Base-by-base conservation (phyloP, 257 asterid species). In the Catharanthus roseus region DNA sequence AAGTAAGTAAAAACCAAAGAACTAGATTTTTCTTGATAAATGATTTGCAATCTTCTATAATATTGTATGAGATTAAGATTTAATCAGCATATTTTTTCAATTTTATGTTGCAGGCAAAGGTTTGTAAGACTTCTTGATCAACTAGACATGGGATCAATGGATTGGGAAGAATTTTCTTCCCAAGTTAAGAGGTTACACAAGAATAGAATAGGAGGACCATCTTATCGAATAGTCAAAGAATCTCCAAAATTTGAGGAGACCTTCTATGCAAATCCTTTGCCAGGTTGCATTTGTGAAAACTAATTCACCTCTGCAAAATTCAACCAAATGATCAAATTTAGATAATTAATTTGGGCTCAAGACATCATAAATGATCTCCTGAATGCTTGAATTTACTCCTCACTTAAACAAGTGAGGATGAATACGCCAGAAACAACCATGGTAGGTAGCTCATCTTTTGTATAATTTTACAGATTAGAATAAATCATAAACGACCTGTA, bases 181-280 rank as follows among this genome's bases (percentile, higher is more conserved):
- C 28, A 69, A 36, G 77, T 79, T 3, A 74, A 64, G 77, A 24
- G 57, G 4, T n/a, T 71, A 65, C 86, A 82, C n/a, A 61, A 57
- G 77, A 72, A 77, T 55, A 79, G 86, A 65, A 74, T 74, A 6
- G 84, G 82, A 72, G 80, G 53, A 23, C 86, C 84, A 34, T 70
- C 58, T 31, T 69, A 58, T 21, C 67, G 86, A 79, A 77, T 54
- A 57, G 76, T 77, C 50, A 77, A 57, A 55, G 39, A 49, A 33
- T 45, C 72, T 63, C 72, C 79, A 31, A 82, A 67, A 69, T 42
- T 65, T 18, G 86, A 82, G 74, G 82, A 82, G 38, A 74, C 74
- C 49, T 82, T 79, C 75, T 82, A 78, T 23, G 75, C 85, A 42
- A 78, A 82, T 73, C 86, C 83, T 65, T 73, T 75, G 73, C 86